phyloP scores from a whole-genome alignment of 257 asterid genomes.

The Solanum bukasovii region DNA sequence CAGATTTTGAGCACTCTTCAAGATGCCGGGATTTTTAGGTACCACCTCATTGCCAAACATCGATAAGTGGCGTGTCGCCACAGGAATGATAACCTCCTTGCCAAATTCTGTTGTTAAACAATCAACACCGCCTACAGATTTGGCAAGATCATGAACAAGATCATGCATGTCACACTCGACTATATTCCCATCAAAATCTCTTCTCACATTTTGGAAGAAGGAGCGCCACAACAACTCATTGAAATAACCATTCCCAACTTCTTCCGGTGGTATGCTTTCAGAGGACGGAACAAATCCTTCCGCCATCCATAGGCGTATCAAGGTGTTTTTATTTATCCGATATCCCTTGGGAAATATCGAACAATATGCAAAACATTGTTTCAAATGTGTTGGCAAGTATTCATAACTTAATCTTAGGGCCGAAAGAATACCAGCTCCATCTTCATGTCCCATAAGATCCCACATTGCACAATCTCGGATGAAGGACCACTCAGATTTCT shows the following conservation, averaged over 20 bases:
- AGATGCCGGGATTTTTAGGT: neutral
- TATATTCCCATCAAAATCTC: neutral
- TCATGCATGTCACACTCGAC: neutral
- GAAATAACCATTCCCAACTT: conserved; percentile 36
- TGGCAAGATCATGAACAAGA: conserved; percentile 5
- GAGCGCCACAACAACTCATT: conserved; percentile 41
- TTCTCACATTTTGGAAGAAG: conserved; percentile 26
- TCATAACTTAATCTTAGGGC: conserved; percentile 49
- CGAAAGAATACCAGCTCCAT: conserved; percentile 32
- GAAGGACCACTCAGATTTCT: conserved; percentile 33
- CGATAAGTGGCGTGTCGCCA: neutral
- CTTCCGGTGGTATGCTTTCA: conserved; percentile 25
- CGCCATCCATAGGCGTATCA: conserved; percentile 48
- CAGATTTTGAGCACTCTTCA: neutral
- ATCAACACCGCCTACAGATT: conserved; percentile 1
- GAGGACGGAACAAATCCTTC: conserved; percentile 42
- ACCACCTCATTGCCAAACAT: neutral
- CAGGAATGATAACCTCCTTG: neutral
- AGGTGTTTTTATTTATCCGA: conserved; percentile 40
- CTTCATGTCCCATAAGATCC: conserved; percentile 29
- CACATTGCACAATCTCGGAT: conserved; percentile 48
- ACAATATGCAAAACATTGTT: conserved; percentile 52
- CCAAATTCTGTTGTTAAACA: neutral
- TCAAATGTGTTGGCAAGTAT: conserved; percentile 51
- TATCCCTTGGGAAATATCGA: conserved; percentile 63